phyloP scores from a whole-genome alignment of 139 green algal genomes.

The Chlamydomonas schloesseri region DNA sequence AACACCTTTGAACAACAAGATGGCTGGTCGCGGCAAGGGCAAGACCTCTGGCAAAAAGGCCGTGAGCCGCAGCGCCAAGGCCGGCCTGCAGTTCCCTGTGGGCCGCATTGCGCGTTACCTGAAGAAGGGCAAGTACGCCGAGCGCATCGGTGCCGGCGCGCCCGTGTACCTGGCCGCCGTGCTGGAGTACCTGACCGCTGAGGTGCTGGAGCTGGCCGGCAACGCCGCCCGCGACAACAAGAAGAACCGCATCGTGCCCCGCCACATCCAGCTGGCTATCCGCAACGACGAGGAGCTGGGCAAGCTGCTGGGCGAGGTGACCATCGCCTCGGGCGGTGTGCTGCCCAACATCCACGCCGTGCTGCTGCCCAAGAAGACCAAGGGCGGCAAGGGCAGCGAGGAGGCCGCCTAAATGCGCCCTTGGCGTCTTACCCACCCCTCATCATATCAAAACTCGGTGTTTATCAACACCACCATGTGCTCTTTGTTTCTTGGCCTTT shows the following conservation, averaged over 20 bases:
- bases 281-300: background rate
- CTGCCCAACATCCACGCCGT: conserved; percentile 92
- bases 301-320: conserved; percentile 92
- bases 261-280: conserved; percentile 84
- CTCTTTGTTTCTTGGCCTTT: background rate
- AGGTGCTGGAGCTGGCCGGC: conserved; percentile 88
- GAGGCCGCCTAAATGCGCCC: too few relatives aligned
- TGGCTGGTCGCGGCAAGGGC: conserved; percentile 9
- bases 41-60: conserved; percentile 66
- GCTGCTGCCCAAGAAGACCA: conserved; percentile 95
- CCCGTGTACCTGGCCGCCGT: conserved; percentile 73
- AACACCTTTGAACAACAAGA: background rate
- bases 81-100: conserved; percentile 89
- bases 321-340: conserved; percentile 56
- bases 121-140: conserved; percentile 74
- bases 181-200: conserved; percentile 72
- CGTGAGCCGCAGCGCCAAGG: conserved; percentile 69
- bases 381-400: conserved; percentile 56
- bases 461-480: conserved; percentile 1
- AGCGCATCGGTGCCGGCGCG: conserved; percentile 62
- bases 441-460: background rate
- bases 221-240: conserved; percentile 95
- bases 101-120: conserved; percentile 82
- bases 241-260: conserved; percentile 89
- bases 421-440: too few relatives aligned